Evolutionary conservation across 441 rosid genomes (phyloP), one percentile per base, ranked within the genome.

Genomic region (Croton laevigatus): DNA sequence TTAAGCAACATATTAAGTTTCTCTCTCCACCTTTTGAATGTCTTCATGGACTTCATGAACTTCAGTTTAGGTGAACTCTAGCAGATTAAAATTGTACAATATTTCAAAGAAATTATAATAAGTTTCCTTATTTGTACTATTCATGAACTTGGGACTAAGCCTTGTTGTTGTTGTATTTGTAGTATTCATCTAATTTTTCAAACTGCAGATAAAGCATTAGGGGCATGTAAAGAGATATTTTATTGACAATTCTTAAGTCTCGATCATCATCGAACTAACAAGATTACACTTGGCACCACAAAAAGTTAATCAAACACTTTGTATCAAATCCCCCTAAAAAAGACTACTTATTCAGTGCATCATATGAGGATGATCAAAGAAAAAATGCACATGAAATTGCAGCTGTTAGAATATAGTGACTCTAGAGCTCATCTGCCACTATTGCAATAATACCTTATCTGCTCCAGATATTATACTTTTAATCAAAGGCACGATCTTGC

Each of bases 401-500:
- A 70, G 20, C 59, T 37, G 52, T 53, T n/a, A 65, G 44, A 68
- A 49, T 12, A 63, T 42, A 51, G 23, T 53, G 27, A 62, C 59
- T 46, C 11, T 17, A 27, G 22, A 51, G 71, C 58, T 45, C 34
- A 75, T 46, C 42, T 65, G 57, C 55, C 65, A 65, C 52, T 65
- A 61, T 60, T 59, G 72, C 42, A 72, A 23, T 48, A 44, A 57
- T 81, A 92, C 98, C 98, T 86, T 42, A 76, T 91, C 94, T 53
- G 80, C 82, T 76, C 99, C 98, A 73, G 96, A 74, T 82, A 95
- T 91, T 78, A 95, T 86, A 83, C 99, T 95, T 81, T 86, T 82
- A 65, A 91, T 74, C 75, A 95, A 32, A 51, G 99, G 97, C 80
- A 95, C 89, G 67, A 95, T 95, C 87, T 91, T 85, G 84, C 91